Conservation (phyloP, 768 basidiomycete genomes). For the Mycena haematopus region DNA sequence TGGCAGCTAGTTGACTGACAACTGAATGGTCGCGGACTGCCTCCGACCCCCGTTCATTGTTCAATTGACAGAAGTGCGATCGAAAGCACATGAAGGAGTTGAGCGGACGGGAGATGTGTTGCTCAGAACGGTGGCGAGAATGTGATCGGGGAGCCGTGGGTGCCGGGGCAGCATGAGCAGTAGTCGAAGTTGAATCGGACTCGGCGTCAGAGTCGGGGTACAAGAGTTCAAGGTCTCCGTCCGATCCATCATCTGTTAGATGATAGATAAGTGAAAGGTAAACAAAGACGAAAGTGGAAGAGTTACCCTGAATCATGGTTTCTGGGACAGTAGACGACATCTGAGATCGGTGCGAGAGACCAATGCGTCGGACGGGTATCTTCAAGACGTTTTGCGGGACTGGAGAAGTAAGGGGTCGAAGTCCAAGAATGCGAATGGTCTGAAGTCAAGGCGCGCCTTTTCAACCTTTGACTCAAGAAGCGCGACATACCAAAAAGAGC, state of each 20-base stretch:
- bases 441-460: slow-evolving; percentile 33
- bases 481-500: slow-evolving; percentile 29
- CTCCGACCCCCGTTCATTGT: slow-evolving; percentile 48
- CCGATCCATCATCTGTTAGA: slow-evolving; percentile 37
- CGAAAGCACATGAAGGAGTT: slow-evolving; percentile 83
- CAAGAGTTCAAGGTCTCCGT: slow-evolving; percentile 10
- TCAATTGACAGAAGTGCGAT: slow-evolving; percentile 62
- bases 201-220: slow-evolving; percentile 18
- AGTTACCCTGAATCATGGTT: slow-evolving; percentile 4
- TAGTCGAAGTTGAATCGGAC: background rate
- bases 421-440: background rate
- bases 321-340: slow-evolving; percentile 49
- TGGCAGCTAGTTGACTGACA: slow-evolving; percentile 68
- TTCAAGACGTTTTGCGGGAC: background rate
- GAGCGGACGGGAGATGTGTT: slow-evolving; percentile 70
- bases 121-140: slow-evolving; percentile 37
- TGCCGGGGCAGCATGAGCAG: slow-evolving; percentile 9
- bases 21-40: slow-evolving; percentile 70
- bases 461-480: slow-evolving; percentile 30
- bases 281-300: background rate
- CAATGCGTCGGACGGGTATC: slow-evolving; percentile 29
- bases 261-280: slow-evolving; percentile 29
- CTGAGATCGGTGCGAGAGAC: slow-evolving; percentile 47
- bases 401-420: slow-evolving; percentile 6
- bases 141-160: slow-evolving; percentile 28